Evolutionary conservation across 139 green algal genomes (phyloP).

Genomic region (Limnomonas spitsbergensis): DNA sequence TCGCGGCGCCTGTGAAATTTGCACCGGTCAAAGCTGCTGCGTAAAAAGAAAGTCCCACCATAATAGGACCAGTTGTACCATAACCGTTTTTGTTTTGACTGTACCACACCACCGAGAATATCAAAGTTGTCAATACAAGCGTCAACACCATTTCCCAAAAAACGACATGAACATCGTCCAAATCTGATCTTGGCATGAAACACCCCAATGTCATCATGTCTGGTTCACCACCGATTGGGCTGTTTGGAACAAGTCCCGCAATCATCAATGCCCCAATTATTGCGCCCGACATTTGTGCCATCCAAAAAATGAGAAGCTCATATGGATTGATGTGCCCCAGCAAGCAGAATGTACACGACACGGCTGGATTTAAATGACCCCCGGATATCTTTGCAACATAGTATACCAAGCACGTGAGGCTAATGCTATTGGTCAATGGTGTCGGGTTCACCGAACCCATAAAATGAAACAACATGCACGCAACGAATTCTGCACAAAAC

Average conservation of each 20-base stretch:
- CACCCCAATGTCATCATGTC: background rate
- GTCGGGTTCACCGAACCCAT: constrained; percentile 1
- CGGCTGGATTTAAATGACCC: constrained; percentile 6
- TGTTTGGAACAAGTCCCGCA: background rate
- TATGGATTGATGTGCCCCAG: background rate
- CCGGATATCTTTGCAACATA: constrained; percentile 3
- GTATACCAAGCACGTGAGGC: background rate
- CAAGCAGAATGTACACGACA: constrained; percentile 6
- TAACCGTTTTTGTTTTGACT: constrained; percentile 13
- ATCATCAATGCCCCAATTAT: background rate
- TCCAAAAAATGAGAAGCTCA: background rate
- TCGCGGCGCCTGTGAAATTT: too few species aligned
- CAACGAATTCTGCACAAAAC: constrained; percentile 10
- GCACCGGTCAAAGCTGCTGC: background rate
- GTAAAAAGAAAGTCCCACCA: background rate
- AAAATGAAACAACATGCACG: constrained; percentile 9
- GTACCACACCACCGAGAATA: constrained; percentile 14
- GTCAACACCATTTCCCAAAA: background rate
- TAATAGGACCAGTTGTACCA: background rate
- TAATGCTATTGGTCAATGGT: background rate
- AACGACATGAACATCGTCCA: background rate
- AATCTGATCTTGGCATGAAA: background rate
- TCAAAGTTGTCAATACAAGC: background rate
- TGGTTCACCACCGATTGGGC: too few species aligned
- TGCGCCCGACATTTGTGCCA: background rate